These are phyloP conservation scores for Angomonas ambiguus DNA, from an alignment of 208 protist species.

Conservation along the genomic window DNA sequence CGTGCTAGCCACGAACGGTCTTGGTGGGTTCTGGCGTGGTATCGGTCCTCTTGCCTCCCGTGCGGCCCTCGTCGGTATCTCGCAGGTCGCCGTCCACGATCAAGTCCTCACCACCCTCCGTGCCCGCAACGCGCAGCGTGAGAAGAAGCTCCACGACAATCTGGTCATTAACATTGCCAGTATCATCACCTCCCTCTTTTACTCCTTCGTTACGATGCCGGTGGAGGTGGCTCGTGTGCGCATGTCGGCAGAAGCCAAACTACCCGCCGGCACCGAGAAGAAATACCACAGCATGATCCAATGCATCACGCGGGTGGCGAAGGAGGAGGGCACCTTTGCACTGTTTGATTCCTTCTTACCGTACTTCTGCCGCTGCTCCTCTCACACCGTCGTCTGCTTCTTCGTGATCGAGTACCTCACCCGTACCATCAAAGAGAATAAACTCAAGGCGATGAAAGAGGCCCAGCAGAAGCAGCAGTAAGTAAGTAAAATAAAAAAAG, in stretches of 20 bases:
- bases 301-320: constrained; percentile 65
- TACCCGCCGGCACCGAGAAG: constrained; percentile 34
- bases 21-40: constrained; percentile 80
- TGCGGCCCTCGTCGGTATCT: constrained; percentile 74
- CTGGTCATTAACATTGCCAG: constrained; percentile 78
- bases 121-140: constrained; percentile 28
- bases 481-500: too few relatives aligned
- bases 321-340: constrained; percentile 70
- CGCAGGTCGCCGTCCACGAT: constrained; percentile 90
- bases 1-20: constrained; percentile 45
- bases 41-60: constrained; percentile 69
- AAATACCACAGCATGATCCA: constrained; percentile 76
- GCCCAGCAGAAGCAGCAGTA: neutral
- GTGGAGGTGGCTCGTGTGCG: constrained; percentile 86
- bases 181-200: constrained; percentile 80
- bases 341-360: constrained; percentile 87
- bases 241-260: constrained; percentile 84
- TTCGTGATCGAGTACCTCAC: constrained; percentile 76
- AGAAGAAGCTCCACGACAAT: constrained; percentile 45
- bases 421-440: too few relatives aligned
- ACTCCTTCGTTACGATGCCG: constrained; percentile 85
- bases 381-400: constrained; percentile 89
- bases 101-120: constrained; percentile 81
- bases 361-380: constrained; percentile 84
- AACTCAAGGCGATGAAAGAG: neutral